Percentiles rank a stretch among this genome's conserved stretches.
These are phyloP conservation scores for Globisporangium nunn DNA, from an alignment of 352 stramenopile genomes.

Conservation along the genomic window DNA sequence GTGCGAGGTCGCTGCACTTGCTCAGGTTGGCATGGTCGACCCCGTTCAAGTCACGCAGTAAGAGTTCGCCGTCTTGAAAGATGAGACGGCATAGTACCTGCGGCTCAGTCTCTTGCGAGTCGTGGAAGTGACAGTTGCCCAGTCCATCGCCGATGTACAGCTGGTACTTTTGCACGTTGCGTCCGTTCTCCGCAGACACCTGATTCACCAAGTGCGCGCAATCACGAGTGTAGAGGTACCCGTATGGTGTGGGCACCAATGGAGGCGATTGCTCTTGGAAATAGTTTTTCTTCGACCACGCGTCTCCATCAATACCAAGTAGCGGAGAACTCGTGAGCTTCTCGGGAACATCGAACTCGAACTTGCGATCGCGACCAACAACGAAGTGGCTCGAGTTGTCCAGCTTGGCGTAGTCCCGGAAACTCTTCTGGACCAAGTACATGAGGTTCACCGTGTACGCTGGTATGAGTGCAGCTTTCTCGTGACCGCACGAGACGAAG, in stretches of 20 bases:
- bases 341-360: slow-evolving; percentile 18
- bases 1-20: slow-evolving; percentile 12
- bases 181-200: slow-evolving; percentile 21
- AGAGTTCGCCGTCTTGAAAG: slow-evolving; percentile 19
- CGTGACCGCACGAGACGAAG: slow-evolving; percentile 18
- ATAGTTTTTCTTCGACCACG: too few relatives aligned
- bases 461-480: slow-evolving; percentile 16
- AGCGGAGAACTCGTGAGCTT: slow-evolving; percentile 21
- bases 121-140: slow-evolving; percentile 25
- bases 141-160: slow-evolving; percentile 30
- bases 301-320: slow-evolving; percentile 19
- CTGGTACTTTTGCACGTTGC: slow-evolving; percentile 41
- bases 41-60: slow-evolving; percentile 19
- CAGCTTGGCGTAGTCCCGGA: slow-evolving; percentile 30
- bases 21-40: slow-evolving; percentile 15
- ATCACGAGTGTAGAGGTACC: too few relatives aligned
- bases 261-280: too few relatives aligned
- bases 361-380: slow-evolving; percentile 17
- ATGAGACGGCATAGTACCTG: slow-evolving; percentile 31
- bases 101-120: slow-evolving; percentile 30
- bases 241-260: too few relatives aligned
- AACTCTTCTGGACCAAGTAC: slow-evolving; percentile 31
- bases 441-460: slow-evolving; percentile 32
- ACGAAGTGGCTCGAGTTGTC: slow-evolving; percentile 34
- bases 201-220: slow-evolving; percentile 19